These are phyloP conservation scores for Rhynchospora tenuis DNA, from an alignment of 176 grass and related monocot species.

Conservation along the genomic window DNA sequence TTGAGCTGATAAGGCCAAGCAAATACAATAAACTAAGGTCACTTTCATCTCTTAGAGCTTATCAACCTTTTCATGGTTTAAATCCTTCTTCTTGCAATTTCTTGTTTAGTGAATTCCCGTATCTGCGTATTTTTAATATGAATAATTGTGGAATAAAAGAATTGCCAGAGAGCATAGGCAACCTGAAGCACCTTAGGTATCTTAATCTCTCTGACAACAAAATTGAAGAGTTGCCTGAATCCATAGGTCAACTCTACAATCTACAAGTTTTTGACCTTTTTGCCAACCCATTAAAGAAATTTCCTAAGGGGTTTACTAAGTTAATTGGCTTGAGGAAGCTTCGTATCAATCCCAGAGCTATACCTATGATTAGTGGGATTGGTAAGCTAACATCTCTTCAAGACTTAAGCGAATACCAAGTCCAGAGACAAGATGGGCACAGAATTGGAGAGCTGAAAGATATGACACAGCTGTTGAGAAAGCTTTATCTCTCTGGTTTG, in stretches of 20 bases:
- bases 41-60: constrained; percentile 23
- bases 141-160: constrained; percentile 36
- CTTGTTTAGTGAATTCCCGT: constrained; percentile 30
- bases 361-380: constrained; percentile 26
- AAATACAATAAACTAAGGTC: constrained; percentile 31
- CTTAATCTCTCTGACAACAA: constrained; percentile 25
- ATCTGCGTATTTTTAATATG: constrained; percentile 41
- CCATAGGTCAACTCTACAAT: constrained; percentile 29
- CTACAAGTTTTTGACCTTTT: constrained; percentile 30
- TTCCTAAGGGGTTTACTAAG: constrained; percentile 26
- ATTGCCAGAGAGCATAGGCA: constrained; percentile 30
- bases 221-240: constrained; percentile 30
- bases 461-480: constrained; percentile 35
- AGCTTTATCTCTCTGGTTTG: constrained; percentile 4
- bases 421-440: constrained; percentile 4
- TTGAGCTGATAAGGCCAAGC: constrained; percentile 23
- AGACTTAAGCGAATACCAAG: constrained; percentile 8
- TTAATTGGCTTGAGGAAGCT: constrained; percentile 27
- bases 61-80: constrained; percentile 9
- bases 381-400: constrained; percentile 33
- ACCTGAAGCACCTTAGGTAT: constrained; percentile 50
- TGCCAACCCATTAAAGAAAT: constrained; percentile 10
- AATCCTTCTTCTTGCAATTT: not conserved
- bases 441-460: constrained; percentile 27
- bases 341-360: not conserved